phyloP scores from a whole-genome alignment of 495 filamentous ascomycete genomes.

The Aeminium ludgeri region DNA sequence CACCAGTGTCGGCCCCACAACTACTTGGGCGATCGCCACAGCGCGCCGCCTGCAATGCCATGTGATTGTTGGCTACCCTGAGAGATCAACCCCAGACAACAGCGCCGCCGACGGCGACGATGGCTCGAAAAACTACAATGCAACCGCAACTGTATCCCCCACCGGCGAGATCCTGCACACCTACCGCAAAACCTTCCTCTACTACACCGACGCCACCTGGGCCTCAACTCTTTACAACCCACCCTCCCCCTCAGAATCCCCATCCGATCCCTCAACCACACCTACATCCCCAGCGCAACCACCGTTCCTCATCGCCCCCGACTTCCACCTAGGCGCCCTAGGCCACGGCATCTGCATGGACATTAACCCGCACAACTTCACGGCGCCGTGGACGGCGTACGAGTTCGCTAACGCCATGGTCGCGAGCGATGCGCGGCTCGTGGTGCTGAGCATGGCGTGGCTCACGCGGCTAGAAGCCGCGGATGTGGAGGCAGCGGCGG shows the following conservation, averaged over 20 bases:
- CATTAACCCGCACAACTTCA: slow-evolving; percentile 66
- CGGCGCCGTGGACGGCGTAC: slow-evolving; percentile 57
- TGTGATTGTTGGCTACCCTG: slow-evolving; percentile 84
- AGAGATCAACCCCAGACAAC: slow-evolving; percentile 24
- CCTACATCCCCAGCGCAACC: background rate
- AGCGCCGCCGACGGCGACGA: background rate
- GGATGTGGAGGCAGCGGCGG: slow-evolving; percentile 27
- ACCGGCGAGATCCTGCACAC: slow-evolving; percentile 56
- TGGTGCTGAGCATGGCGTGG: slow-evolving; percentile 85
- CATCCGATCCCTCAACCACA: slow-evolving; percentile 2
- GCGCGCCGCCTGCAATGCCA: slow-evolving; percentile 57
- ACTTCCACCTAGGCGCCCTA: slow-evolving; percentile 31
- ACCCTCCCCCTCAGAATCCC: slow-evolving; percentile 77
- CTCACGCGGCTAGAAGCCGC: slow-evolving; percentile 38
- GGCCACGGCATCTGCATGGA: slow-evolving; percentile 85
- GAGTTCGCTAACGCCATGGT: slow-evolving; percentile 74
- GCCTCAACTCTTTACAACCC: slow-evolving; percentile 63
- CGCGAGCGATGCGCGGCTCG: slow-evolving; percentile 46
- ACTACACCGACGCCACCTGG: slow-evolving; percentile 87
- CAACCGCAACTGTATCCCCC: slow-evolving; percentile 59
- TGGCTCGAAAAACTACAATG: slow-evolving; percentile 51
- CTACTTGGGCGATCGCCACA: slow-evolving; percentile 60
- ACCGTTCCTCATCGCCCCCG: background rate
- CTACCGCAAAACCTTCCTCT: slow-evolving; percentile 82
- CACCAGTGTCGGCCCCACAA: slow-evolving; percentile 51